Percentiles rank a stretch among this genome's conserved stretches.
phyloP scores from a whole-genome alignment of 1,284 basidiomycete species.

The Puccinia horiana region DNA sequence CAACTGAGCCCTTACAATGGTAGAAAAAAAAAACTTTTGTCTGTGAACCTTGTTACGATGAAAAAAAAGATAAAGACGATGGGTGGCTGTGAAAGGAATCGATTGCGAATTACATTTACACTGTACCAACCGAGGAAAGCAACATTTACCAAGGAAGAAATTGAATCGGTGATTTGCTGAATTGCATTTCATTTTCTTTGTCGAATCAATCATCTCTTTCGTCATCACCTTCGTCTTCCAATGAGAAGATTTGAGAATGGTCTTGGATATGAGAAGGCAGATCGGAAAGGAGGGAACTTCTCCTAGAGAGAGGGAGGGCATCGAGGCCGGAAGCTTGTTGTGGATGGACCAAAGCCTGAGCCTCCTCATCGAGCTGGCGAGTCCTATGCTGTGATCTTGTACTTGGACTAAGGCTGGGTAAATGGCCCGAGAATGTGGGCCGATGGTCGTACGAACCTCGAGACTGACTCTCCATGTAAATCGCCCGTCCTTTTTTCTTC shows the following conservation, averaged over 20 bases:
- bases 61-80: no score
- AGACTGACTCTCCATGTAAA: neutral
- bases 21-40: no score
- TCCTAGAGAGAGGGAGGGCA: neutral
- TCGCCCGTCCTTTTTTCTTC: neutral
- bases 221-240: constrained; percentile 11
- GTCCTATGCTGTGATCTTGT: neutral
- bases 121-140: neutral
- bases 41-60: no score
- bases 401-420: neutral
- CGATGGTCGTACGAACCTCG: neutral
- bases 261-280: neutral
- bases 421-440: neutral
- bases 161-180: neutral
- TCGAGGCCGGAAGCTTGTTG: neutral
- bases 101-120: no score
- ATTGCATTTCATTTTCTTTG: neutral
- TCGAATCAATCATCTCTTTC: no score
- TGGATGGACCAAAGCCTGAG: neutral
- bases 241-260: constrained; percentile 18
- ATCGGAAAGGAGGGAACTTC: neutral
- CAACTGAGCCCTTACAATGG: no score
- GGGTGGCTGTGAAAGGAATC: no score
- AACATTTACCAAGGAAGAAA: neutral
- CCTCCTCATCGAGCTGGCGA: neutral